Percentiles rank a stretch among this genome's conserved stretches.
Conservation (phyloP, 192 early-diverging fungal species). For the Backusella liffmaniae region DNA sequence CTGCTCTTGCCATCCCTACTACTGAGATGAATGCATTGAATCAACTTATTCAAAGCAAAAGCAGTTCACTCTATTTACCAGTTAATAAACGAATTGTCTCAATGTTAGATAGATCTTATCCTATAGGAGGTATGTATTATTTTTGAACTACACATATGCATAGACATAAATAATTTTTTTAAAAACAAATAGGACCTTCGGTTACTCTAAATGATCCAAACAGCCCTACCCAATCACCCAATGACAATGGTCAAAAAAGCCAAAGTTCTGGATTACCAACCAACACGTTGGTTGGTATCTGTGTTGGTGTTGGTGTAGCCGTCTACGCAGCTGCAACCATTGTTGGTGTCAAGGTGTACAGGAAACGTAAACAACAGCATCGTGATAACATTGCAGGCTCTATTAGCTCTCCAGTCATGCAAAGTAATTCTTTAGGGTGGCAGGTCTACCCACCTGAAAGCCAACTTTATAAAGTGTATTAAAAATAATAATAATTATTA, state of each 20-base stretch:
- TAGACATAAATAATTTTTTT: background rate
- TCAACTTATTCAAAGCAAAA: slow-evolving; percentile 10
- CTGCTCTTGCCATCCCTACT: slow-evolving; percentile 24
- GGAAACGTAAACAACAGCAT: slow-evolving; percentile 26
- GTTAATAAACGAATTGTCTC: slow-evolving; percentile 18
- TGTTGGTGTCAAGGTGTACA: slow-evolving; percentile 33
- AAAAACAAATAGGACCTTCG: background rate
- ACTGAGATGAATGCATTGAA: slow-evolving; percentile 16
- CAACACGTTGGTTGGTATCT: slow-evolving; percentile 35
- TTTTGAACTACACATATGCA: background rate
- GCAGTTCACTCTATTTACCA: slow-evolving; percentile 18
- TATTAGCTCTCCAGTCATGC: slow-evolving; percentile 39
- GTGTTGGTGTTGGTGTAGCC: slow-evolving; percentile 27
- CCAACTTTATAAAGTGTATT: slow-evolving; percentile 5
- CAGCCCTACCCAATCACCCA: background rate
- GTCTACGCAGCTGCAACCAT: slow-evolving; percentile 42
- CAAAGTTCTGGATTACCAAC: slow-evolving; percentile 16
- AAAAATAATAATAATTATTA: background rate
- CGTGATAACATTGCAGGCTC: slow-evolving; percentile 23
- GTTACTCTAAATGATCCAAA: background rate
- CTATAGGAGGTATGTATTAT: slow-evolving; percentile 8
- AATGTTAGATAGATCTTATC: slow-evolving; percentile 25
- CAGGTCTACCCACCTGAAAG: background rate
- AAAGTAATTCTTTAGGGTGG: slow-evolving; percentile 37
- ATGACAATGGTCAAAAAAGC: background rate